Base-by-base conservation (phyloP, 805 yeast species). In the Lipomyces lipofer region DNA sequence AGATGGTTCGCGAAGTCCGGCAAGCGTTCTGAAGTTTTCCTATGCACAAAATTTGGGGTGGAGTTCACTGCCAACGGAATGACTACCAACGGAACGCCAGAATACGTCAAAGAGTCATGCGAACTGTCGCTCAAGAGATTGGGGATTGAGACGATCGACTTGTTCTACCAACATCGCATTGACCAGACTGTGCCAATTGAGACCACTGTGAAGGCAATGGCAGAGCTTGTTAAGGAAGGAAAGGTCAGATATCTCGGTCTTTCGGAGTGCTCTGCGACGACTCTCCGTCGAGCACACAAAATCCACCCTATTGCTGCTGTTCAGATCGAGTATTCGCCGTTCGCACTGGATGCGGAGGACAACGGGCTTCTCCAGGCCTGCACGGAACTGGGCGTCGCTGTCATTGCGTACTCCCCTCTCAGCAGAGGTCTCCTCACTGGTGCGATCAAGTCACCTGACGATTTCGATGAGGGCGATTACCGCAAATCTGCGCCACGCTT, bases 331-430 rank as follows among this genome's bases (percentile, higher is more conserved):
- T 78, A 84, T 58, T 87, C 95, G 2, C 67, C 91, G 53, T 80
- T 85, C 73, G 69, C 82, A 12, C 78, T 80, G 45, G 87, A 85
- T 17, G 78, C 84, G 38, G 65, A 82, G 43, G 54, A 67, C 3
- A 82, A 86, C 67, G 96, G 92, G 1, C 75, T 86, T 22, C 78
- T 84, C 57, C 79, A 76, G 2, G 76, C 78, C 8, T 80, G 85
- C 59, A 77, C 79, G 19, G 81, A 84, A 56, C 69, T 76, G 32
- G 75, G 75, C 13, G 79, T 90, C 52, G 85, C 92, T 13, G 73
- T 88, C 29, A 74, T 88, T 54, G 87, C 91, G 30, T 90, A 90
- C 71, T 86, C 96, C 29, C 97, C 97, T 28, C 75, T 90, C 51
- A 85, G 90, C 8, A 78, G 88, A 64, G 97, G 96, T 0, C 72